A percentile compares a stretch with the other conserved stretches of the same genome.
Conservation (phyloP, 2,329 filamentous ascomycete species). For the Tolypocladium tundrense region DNA sequence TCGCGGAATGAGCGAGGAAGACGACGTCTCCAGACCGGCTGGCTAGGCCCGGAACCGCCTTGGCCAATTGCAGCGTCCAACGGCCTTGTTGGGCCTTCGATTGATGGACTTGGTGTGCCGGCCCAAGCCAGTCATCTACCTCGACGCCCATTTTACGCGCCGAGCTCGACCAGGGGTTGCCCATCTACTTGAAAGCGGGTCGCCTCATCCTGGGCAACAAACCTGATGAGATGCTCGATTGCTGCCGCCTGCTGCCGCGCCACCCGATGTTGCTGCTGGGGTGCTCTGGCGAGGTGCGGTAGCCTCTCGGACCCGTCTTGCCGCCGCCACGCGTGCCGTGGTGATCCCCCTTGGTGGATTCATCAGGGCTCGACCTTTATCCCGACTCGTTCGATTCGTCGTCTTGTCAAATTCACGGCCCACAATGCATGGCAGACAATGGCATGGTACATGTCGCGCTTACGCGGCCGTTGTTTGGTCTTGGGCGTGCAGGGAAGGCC, state of each 20-base stretch:
- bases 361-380: too few species aligned
- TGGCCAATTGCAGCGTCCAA: conserved; percentile 30
- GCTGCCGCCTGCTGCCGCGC: conserved; percentile 22
- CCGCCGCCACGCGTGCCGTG: background rate
- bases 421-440: background rate
- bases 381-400: too few species aligned
- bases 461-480: background rate
- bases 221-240: background rate
- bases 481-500: background rate
- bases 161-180: conserved; percentile 30
- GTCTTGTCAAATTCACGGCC: too few species aligned
- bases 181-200: conserved; percentile 7
- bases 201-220: background rate
- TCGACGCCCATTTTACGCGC: conserved; percentile 41
- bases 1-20: background rate
- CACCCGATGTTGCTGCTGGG: conserved; percentile 12
- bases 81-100: conserved; percentile 29
- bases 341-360: background rate
- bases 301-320: background rate
- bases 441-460: background rate
- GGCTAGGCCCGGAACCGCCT: conserved; percentile 8
- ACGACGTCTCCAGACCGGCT: conserved; percentile 9
- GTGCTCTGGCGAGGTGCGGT: background rate
- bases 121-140: conserved; percentile 31
- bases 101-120: conserved; percentile 33